phyloP scores from a whole-genome alignment of 805 yeast species.

The Metschnikowia borealis region DNA sequence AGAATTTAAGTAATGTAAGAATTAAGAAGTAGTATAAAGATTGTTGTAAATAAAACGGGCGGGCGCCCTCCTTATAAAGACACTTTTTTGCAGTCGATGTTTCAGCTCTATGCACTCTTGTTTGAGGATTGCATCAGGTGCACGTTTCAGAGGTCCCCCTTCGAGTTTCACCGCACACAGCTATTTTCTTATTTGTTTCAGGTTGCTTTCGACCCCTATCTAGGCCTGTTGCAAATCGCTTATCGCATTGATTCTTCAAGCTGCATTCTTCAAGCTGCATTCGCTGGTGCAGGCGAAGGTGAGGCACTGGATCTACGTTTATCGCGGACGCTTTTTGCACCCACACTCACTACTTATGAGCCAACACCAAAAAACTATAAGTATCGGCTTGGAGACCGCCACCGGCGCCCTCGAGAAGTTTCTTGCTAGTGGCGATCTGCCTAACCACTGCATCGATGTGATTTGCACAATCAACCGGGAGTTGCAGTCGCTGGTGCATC shows the following conservation, averaged over 20 bases:
- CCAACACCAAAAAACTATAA: conserved; percentile 9
- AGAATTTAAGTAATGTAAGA: neutral
- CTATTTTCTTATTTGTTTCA: neutral
- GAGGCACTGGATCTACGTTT: neutral
- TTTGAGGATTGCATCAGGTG: conserved; percentile 1
- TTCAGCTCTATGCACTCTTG: conserved; percentile 6
- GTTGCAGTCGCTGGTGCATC: conserved; percentile 7
- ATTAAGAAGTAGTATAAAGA: neutral
- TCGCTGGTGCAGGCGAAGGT: neutral
- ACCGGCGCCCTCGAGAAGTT: conserved; percentile 12
- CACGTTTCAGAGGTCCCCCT: neutral
- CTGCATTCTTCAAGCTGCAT: neutral
- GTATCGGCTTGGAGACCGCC: conserved; percentile 13
- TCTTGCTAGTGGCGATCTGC: conserved; percentile 11
- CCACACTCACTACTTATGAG: conserved; percentile 5
- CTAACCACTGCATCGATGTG: conserved; percentile 11
- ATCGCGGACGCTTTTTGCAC: conserved; percentile 1
- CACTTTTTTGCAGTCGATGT: conserved; percentile 3
- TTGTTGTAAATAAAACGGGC: neutral
- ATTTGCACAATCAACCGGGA: conserved; percentile 13
- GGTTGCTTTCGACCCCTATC: neutral
- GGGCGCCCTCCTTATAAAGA: conserved; percentile 2
- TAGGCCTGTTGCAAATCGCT: neutral
- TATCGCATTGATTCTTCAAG: neutral
- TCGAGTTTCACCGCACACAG: neutral